Conservation (phyloP, 2,329 filamentous ascomycete genomes). For the Podosphaera xanthii region DNA sequence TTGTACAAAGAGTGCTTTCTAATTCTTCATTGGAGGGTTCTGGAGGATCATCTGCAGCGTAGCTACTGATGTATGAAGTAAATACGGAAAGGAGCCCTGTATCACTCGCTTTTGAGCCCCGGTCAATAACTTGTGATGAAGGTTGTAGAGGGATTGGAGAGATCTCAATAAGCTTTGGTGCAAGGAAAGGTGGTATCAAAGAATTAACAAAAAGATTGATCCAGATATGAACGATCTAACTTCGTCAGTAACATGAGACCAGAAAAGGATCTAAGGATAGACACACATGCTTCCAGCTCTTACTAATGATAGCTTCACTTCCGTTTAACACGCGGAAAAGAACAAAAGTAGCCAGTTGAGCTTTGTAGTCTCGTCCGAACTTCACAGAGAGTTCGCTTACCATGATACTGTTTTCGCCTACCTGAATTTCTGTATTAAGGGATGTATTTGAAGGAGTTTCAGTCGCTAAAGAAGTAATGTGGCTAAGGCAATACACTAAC, state of each 20-base stretch:
- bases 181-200: constrained; percentile 61
- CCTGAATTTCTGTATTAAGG: constrained; percentile 89
- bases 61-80: constrained; percentile 94
- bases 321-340: constrained; percentile 78
- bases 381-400: constrained; percentile 94
- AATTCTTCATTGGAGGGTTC: constrained; percentile 94
- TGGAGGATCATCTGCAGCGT: constrained; percentile 89
- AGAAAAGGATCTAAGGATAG: neutral
- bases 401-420: constrained; percentile 83
- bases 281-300: constrained; percentile 60
- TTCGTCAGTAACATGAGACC: constrained; percentile 17
- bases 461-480: constrained; percentile 71
- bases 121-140: constrained; percentile 80
- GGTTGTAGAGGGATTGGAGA: constrained; percentile 71
- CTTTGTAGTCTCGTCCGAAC: constrained; percentile 79
- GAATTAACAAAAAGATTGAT: constrained; percentile 93
- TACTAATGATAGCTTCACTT: constrained; percentile 53
- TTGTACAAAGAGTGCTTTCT: constrained; percentile 81
- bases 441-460: constrained; percentile 57
- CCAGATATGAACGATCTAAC: constrained; percentile 69
- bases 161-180: constrained; percentile 44
- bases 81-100: constrained; percentile 81
- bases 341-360: constrained; percentile 84
- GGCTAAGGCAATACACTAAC: constrained; percentile 72
- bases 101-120: constrained; percentile 55